Percentiles rank a stretch among this genome's conserved stretches.
Evolutionary conservation across 768 basidiomycete genomes (phyloP).

Genomic region (Calocybe cyanea): DNA sequence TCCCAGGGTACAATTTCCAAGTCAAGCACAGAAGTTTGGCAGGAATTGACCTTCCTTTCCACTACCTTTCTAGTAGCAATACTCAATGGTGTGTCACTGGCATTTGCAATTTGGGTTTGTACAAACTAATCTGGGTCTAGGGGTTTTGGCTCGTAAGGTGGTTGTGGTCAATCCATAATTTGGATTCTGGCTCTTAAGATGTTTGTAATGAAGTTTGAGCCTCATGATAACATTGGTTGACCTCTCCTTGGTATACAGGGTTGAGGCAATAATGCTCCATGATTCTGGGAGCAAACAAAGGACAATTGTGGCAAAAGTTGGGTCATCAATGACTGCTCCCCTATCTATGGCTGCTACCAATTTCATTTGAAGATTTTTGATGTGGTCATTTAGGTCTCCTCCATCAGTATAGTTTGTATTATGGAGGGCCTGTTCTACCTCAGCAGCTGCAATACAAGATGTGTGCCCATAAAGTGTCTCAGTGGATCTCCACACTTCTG

Average conservation of each 20-base stretch:
- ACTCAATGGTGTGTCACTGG: slow-evolving; percentile 2
- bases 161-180: background rate
- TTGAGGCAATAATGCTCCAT: no score
- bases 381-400: no score
- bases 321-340: background rate
- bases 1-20: no score
- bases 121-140: background rate
- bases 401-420: no score
- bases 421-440: background rate
- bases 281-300: no score
- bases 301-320: background rate
- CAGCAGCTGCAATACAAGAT: background rate
- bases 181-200: background rate
- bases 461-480: background rate
- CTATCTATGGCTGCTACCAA: no score
- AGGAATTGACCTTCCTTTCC: slow-evolving; percentile 12
- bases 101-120: slow-evolving; percentile 6
- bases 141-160: background rate
- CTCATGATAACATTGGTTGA: background rate
- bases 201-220: background rate
- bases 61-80: slow-evolving; percentile 11
- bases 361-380: no score
- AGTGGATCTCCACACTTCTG: background rate
- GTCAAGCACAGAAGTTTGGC: background rate
- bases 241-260: no score